Percentiles rank a stretch among this genome's conserved stretches.
Conservation (phyloP, 495 filamentous ascomycete genomes). For the Monascus purpureus region DNA sequence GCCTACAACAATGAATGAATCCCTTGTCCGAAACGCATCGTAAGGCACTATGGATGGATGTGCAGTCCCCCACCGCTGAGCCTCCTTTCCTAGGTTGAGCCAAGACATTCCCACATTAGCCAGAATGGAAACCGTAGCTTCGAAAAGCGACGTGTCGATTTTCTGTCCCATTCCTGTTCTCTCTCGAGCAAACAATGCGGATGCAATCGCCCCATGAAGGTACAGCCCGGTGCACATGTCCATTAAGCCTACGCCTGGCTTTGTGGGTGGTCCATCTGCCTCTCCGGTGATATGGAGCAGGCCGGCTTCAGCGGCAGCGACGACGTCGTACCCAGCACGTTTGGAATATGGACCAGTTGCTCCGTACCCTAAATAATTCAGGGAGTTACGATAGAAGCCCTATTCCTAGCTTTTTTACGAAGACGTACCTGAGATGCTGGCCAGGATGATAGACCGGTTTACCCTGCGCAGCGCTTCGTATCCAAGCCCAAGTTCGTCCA, state of each 20-base stretch:
- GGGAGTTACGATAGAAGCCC: too few species aligned
- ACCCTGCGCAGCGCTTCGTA: constrained; percentile 52
- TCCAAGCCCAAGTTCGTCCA: constrained; percentile 69
- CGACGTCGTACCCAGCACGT: constrained; percentile 82
- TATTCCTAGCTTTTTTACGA: too few species aligned
- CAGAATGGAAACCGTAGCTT: constrained; percentile 73
- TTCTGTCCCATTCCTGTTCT: constrained; percentile 60
- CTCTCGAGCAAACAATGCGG: constrained; percentile 54
- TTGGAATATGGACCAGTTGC: constrained; percentile 70
- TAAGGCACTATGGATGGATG: constrained; percentile 90
- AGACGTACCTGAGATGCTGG: constrained; percentile 13
- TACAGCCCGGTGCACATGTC: constrained; percentile 83
- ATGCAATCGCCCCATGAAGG: constrained; percentile 72
- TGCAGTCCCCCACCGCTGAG: constrained; percentile 75
- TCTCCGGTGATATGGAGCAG: constrained; percentile 84
- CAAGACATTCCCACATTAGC: constrained; percentile 77
- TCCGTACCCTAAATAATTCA: too few species aligned
- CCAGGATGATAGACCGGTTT: constrained; percentile 42
- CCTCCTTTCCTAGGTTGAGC: constrained; percentile 61
- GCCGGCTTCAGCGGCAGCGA: constrained; percentile 86
- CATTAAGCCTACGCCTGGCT: constrained; percentile 81
- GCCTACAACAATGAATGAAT: constrained; percentile 69
- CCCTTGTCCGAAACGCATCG: constrained; percentile 64
- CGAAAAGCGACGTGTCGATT: constrained; percentile 69
- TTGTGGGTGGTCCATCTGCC: constrained; percentile 68